Evolutionary conservation across 140 eudicot genomes (phyloP).

Genomic region (Oenanthe javanica): DNA sequence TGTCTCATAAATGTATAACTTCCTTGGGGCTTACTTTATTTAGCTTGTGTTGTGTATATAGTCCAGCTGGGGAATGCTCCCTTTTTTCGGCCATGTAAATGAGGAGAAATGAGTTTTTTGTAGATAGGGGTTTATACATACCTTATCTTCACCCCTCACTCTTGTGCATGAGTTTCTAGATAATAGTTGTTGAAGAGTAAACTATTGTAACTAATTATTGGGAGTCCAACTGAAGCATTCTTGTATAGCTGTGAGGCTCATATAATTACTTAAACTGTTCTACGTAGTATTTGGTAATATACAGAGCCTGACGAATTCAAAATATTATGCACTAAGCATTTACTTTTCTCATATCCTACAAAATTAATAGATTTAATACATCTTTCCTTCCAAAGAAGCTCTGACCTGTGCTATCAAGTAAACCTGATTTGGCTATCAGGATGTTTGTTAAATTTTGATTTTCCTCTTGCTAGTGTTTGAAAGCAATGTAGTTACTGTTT

Average conservation of each 20-base stretch:
- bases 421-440: background rate
- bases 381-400: background rate
- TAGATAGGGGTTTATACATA: background rate
- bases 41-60: background rate
- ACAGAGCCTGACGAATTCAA: background rate
- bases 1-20: no score
- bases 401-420: background rate
- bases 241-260: background rate
- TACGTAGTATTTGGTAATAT: background rate
- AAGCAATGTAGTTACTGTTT: background rate
- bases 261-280: background rate
- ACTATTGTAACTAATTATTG: background rate
- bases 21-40: no score
- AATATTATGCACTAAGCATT: background rate
- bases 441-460: constrained; percentile 4
- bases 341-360: background rate
- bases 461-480: background rate
- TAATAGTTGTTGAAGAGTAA: background rate
- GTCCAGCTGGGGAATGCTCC: background rate
- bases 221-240: background rate
- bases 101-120: background rate
- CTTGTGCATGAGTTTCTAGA: background rate
- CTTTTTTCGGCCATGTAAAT: background rate
- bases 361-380: background rate
- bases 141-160: background rate